Percentiles rank a stretch among this genome's conserved stretches.
These are phyloP conservation scores for Nicotiana sylvestris DNA, from an alignment of 257 asterid genomes.

Conservation along the genomic window DNA sequence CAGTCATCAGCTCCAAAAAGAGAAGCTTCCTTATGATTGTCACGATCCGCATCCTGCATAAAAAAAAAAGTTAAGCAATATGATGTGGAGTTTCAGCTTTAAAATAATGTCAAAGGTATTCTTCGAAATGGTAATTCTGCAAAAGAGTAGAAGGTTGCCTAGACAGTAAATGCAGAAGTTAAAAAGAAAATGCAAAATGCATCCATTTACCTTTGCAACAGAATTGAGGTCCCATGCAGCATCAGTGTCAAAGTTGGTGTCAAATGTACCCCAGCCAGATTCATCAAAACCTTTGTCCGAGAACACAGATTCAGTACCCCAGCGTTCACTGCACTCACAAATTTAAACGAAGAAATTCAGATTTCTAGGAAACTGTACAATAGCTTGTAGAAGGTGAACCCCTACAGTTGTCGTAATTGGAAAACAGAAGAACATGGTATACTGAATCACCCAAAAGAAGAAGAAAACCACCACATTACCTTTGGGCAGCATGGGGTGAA, in stretches of 20 bases:
- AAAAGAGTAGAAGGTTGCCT: neutral
- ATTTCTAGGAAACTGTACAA: neutral
- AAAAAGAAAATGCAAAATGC: conserved; percentile 7
- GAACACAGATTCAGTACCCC: conserved; percentile 28
- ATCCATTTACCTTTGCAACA: conserved; percentile 23
- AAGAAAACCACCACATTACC: conserved; percentile 31
- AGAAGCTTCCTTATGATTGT: conserved; percentile 42
- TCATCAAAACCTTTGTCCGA: conserved; percentile 56
- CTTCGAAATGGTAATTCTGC: neutral
- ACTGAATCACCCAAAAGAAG: neutral
- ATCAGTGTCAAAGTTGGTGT: conserved; percentile 59
- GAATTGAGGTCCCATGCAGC: conserved; percentile 56
- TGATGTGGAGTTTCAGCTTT: conserved; percentile 5
- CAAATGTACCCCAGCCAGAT: conserved; percentile 74
- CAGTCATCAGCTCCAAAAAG: conserved; percentile 62
- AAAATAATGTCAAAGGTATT: conserved; percentile 8
- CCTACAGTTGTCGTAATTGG: neutral
- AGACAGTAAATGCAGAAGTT: neutral
- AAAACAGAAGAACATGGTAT: neutral
- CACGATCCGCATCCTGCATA: conserved; percentile 50
- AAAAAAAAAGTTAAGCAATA: conserved; percentile 3
- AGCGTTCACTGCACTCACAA: conserved; percentile 52
- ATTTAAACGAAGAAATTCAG: neutral
- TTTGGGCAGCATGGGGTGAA: conserved; percentile 68
- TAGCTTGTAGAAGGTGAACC: neutral